These are phyloP conservation scores for Calonectria fujianensis DNA, from an alignment of 2,329 filamentous ascomycete species.

Conservation along the genomic window DNA sequence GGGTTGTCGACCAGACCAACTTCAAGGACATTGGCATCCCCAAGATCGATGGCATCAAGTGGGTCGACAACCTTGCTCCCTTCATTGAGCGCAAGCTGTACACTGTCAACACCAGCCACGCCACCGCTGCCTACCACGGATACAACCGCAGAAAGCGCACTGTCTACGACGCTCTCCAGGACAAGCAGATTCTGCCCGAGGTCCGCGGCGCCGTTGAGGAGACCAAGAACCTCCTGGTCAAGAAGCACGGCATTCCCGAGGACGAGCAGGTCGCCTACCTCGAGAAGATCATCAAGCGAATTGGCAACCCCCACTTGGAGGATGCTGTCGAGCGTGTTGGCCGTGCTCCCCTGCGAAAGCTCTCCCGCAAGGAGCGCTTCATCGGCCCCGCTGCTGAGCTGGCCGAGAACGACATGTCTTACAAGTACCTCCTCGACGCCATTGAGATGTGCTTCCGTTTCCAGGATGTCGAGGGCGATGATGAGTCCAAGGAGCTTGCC, in stretches of 20 bases:
- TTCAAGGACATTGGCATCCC: slow-evolving; percentile 82
- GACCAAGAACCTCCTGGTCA: slow-evolving; percentile 89
- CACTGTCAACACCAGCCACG: slow-evolving; percentile 99
- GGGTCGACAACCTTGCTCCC: slow-evolving; percentile 91
- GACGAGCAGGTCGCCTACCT: slow-evolving; percentile 91
- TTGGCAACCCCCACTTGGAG: slow-evolving; percentile 94
- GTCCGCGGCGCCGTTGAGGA: slow-evolving; percentile 88
- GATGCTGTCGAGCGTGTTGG: slow-evolving; percentile 97
- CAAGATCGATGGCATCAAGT: slow-evolving; percentile 90
- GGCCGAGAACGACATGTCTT: slow-evolving; percentile 85
- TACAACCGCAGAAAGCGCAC: slow-evolving; percentile 90
- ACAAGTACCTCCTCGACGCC: slow-evolving; percentile 84
- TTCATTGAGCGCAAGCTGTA: slow-evolving; percentile 99
- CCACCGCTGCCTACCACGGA: slow-evolving; percentile 96
- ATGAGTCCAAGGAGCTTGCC: slow-evolving; percentile 90
- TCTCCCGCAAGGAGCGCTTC: slow-evolving; percentile 96
- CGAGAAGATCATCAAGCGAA: slow-evolving; percentile 92
- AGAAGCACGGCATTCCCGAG: slow-evolving; percentile 87
- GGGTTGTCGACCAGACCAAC: slow-evolving; percentile 93
- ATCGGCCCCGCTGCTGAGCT: slow-evolving; percentile 93
- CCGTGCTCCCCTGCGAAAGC: slow-evolving; percentile 94
- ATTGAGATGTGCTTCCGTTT: slow-evolving; percentile 96
- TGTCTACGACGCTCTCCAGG: slow-evolving; percentile 91
- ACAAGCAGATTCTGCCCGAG: slow-evolving; percentile 85
- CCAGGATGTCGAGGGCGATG: slow-evolving; percentile 94